These are phyloP conservation scores for Cutaneotrichosporon curvatum DNA, from an alignment of 1,284 basidiomycete species.

Conservation along the genomic window DNA sequence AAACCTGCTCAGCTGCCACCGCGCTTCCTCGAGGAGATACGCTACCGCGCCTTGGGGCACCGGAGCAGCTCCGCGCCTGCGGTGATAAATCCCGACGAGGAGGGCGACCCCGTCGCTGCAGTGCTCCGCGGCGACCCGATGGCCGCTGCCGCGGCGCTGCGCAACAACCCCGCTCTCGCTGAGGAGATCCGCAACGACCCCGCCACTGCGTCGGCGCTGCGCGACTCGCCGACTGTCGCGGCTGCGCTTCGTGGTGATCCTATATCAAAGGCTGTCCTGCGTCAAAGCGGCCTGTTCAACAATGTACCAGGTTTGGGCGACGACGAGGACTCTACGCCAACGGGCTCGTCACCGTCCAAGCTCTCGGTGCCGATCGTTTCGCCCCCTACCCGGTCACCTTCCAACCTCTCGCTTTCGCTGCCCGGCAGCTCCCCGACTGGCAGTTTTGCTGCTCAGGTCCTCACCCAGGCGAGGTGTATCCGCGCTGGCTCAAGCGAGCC, in stretches of 20 bases:
- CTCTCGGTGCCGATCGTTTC: no score
- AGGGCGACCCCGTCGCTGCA: conserved; percentile 7
- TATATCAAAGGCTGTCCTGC: neutral
- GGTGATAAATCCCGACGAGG: conserved; percentile 13
- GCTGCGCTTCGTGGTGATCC: neutral
- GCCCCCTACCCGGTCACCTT: neutral
- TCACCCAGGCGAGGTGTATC: conserved; percentile 14
- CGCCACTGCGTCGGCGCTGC: neutral
- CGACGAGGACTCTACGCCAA: neutral
- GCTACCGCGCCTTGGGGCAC: conserved; percentile 30
- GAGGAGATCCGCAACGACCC: neutral
- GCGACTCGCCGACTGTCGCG: neutral
- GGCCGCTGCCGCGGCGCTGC: neutral
- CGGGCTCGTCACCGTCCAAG: neutral
- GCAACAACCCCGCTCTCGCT: neutral
- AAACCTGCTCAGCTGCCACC: conserved; percentile 32
- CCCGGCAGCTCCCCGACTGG: conserved; percentile 14
- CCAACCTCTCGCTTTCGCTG: neutral
- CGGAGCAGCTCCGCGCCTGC: conserved; percentile 32
- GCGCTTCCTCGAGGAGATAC: conserved; percentile 43
- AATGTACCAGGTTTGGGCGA: no score
- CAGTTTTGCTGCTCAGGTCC: conserved; percentile 14
- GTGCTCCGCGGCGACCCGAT: neutral
- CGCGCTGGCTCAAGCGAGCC: conserved; percentile 11
- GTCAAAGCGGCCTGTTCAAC: neutral